Evolutionary conservation across 1,284 basidiomycete genomes (phyloP), one percentile per base, ranked within the genome.

Genomic region (Blastosporella zonata): DNA sequence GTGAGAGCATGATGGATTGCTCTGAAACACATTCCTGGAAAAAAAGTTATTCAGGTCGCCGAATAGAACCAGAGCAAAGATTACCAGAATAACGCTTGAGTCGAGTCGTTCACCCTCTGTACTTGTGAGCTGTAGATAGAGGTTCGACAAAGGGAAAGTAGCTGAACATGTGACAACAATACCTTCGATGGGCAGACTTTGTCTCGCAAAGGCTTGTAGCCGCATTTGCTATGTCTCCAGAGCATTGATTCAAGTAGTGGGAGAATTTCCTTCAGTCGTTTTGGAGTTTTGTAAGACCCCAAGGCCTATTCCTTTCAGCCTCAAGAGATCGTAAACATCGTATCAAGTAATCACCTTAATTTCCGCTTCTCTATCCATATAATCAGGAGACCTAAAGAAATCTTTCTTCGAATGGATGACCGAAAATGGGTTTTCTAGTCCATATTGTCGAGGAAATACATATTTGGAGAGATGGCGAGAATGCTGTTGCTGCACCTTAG

Each of bases 381-480:
- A 85, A 58, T 87, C 76, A 2, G 75, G 70, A 42, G 70, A 42
- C 15, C 61, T 57, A 36, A 62, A 64, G 0, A 54, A 39, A 40
- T 66, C 58, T 23, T 54, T 59, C 55, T 59, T 73, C 47, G 49
- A 53, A 47, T 38, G 59, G 39, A 48, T 17, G 50, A 48, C 35
- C 46, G 50, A 47, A 60, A 79, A 93, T 2, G 82, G 74, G 54
- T 73, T 88, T 9, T 74, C 64, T 1, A 95, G 65, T 0, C 77
- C 76, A 57, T 86, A 91, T 56, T 93, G 88, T 23, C 82, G 74
- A 6, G 91, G 84, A 58, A 95, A 95, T 0, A 96, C 70, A 61
- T 94, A 90, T 68, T 92, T 93, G 18, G 84, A 74, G 1, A 91
- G 64, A 57, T 84, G 84, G 18, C 87, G 75, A 1, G 78, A 76